A percentile compares a stretch with the other conserved stretches of the same genome.
These are phyloP conservation scores for Castanopsis chinensis DNA, from an alignment of 306 rosid genomes.

Conservation along the genomic window DNA sequence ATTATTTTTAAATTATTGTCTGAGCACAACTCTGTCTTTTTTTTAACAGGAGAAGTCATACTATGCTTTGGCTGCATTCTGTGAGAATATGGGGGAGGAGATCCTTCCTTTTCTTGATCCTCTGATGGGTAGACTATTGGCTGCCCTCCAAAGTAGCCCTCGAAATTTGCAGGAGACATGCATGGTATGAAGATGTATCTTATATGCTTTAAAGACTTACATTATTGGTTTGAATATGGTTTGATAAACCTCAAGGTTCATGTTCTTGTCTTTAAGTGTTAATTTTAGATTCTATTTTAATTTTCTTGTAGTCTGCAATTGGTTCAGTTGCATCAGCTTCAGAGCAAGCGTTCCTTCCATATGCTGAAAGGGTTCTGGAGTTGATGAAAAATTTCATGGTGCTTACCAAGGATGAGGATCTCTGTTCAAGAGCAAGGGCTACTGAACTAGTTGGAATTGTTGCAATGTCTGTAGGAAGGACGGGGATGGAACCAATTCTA, in stretches of 20 bases:
- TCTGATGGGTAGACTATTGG: conserved; percentile 78
- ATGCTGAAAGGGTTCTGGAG: conserved; percentile 95
- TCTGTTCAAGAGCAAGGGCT: conserved; percentile 92
- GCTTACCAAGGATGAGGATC: conserved; percentile 88
- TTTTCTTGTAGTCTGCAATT: conserved; percentile 82
- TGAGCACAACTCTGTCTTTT: conserved; percentile 20
- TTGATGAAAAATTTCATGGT: conserved; percentile 92
- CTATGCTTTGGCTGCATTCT: conserved; percentile 98
- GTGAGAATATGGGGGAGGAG: conserved; percentile 97
- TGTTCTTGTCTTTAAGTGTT: conserved; percentile 20
- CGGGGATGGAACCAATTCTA: conserved; percentile 85
- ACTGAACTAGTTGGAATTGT: conserved; percentile 97
- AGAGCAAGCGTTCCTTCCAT: conserved; percentile 92
- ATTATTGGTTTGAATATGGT: conserved; percentile 9
- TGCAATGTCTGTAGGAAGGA: conserved; percentile 94
- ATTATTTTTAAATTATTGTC: conserved; percentile 16
- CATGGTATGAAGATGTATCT: conserved; percentile 63
- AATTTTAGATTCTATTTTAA: conserved; percentile 12
- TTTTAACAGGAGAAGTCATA: conserved; percentile 88
- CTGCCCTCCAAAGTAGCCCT: conserved; percentile 83
- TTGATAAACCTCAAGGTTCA: background rate
- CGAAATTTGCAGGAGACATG: conserved; percentile 95
- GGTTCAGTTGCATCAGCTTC: conserved; percentile 98
- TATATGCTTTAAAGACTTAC: conserved; percentile 16
- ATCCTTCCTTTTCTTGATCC: conserved; percentile 95